A percentile compares a stretch with the other conserved stretches of the same genome.
These are phyloP conservation scores for Aspergillus hiratsukae DNA, from an alignment of 2,329 filamentous ascomycete species.

Conservation along the genomic window DNA sequence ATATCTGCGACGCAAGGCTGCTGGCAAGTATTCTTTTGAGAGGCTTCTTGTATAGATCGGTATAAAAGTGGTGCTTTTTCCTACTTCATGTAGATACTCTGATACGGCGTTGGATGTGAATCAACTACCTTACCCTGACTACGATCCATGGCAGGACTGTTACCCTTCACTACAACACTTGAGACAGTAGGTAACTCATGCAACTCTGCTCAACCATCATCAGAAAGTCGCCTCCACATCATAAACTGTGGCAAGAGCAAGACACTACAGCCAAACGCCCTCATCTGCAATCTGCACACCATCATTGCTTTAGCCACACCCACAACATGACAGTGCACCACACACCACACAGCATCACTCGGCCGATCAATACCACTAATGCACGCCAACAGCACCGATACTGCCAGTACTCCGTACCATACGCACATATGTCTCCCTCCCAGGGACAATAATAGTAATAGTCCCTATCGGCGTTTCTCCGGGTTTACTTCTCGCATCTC, in stretches of 20 bases:
- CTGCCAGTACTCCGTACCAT: background rate
- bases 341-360: background rate
- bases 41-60: constrained; percentile 60
- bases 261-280: background rate
- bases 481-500: background rate
- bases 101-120: background rate
- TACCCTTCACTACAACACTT: background rate
- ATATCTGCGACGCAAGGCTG: constrained; percentile 71
- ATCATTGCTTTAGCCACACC: background rate
- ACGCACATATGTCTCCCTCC: background rate
- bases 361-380: constrained; percentile 1
- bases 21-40: constrained; percentile 79
- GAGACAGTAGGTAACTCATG: background rate
- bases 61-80: background rate
- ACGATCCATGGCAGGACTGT: background rate
- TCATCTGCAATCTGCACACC: background rate
- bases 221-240: background rate
- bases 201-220: background rate
- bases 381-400: background rate
- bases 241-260: background rate
- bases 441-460: background rate
- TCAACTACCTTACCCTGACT: background rate
- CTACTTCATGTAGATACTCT: background rate
- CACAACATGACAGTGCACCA: background rate
- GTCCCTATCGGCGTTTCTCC: constrained; percentile 3